These are phyloP conservation scores for Plasmodium vinckei DNA, from an alignment of 169 alveolate species.

Conservation along the genomic window DNA sequence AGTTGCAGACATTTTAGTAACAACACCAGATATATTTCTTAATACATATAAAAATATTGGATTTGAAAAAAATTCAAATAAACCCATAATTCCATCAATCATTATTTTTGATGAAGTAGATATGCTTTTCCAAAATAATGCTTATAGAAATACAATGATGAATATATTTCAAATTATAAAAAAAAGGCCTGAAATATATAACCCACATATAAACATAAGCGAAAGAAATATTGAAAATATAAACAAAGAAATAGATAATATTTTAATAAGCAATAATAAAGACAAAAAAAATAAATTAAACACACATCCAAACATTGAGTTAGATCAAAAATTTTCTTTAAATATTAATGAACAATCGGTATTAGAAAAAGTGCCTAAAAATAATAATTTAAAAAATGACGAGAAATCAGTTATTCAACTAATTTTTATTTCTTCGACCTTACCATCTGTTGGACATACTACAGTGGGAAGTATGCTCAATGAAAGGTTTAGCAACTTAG, in stretches of 20 bases:
- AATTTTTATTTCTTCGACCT: slow-evolving; percentile 81
- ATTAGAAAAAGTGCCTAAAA: neutral
- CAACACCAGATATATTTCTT: slow-evolving; percentile 82
- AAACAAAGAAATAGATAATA: slow-evolving; percentile 17
- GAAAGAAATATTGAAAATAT: slow-evolving; percentile 13
- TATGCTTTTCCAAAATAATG: slow-evolving; percentile 82
- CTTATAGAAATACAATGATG: slow-evolving; percentile 83
- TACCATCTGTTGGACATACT: slow-evolving; percentile 81
- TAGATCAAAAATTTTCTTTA: too few relatives aligned
- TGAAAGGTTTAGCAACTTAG: slow-evolving; percentile 78
- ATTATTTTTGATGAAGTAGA: slow-evolving; percentile 86
- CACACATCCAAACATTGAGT: too few relatives aligned
- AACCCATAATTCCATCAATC: slow-evolving; percentile 78
- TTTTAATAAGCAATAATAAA: neutral
- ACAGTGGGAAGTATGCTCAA: slow-evolving; percentile 84
- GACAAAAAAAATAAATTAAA: neutral
- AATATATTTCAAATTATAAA: slow-evolving; percentile 79
- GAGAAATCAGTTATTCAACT: slow-evolving; percentile 80
- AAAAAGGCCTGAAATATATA: slow-evolving; percentile 80
- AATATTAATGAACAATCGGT: neutral
- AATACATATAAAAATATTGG: slow-evolving; percentile 52
- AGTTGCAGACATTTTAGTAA: slow-evolving; percentile 79
- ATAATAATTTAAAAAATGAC: neutral
- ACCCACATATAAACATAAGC: slow-evolving; percentile 78
- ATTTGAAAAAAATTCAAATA: neutral